Evolutionary conservation across 257 asterid genomes (phyloP).

Genomic region (Apocynum venetum): DNA sequence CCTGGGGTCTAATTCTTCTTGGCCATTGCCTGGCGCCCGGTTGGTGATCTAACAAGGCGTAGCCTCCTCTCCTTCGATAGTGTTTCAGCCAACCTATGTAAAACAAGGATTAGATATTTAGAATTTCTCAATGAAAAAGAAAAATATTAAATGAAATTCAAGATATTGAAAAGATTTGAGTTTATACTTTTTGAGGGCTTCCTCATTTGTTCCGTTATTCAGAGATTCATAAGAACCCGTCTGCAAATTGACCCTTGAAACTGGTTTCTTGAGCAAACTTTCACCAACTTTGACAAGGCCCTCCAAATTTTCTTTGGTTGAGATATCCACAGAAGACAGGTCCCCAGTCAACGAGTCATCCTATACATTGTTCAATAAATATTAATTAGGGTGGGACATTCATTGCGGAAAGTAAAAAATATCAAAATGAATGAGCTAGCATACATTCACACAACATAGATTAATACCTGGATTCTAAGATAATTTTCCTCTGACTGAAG

Average conservation of each 20-base stretch:
- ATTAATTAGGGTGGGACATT: not conserved
- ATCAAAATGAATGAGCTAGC: not conserved
- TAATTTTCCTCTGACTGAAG: constrained; percentile 30
- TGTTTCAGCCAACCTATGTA: constrained; percentile 11
- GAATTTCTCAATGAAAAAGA: too few relatives aligned
- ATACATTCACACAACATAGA: not conserved
- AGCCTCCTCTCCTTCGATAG: constrained; percentile 16
- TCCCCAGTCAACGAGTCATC: constrained; percentile 38
- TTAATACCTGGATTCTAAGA: constrained; percentile 42
- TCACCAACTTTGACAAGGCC: constrained; percentile 35
- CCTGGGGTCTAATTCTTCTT: not conserved
- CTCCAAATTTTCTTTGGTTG: constrained; percentile 38
- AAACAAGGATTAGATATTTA: not conserved
- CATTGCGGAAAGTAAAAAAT: not conserved
- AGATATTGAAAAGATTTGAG: not conserved
- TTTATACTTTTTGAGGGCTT: constrained; percentile 29
- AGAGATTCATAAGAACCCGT: constrained; percentile 26
- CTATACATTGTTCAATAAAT: constrained; percentile 5
- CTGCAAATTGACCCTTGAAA: constrained; percentile 36
- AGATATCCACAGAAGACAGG: constrained; percentile 33
- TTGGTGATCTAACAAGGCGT: constrained; percentile 9
- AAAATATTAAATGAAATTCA: not conserved
- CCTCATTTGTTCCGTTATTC: constrained; percentile 33
- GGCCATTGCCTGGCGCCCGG: not conserved
- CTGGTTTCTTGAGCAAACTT: constrained; percentile 34